phyloP scores from a whole-genome alignment of 345 rosid species.

The Brassica juncea region DNA sequence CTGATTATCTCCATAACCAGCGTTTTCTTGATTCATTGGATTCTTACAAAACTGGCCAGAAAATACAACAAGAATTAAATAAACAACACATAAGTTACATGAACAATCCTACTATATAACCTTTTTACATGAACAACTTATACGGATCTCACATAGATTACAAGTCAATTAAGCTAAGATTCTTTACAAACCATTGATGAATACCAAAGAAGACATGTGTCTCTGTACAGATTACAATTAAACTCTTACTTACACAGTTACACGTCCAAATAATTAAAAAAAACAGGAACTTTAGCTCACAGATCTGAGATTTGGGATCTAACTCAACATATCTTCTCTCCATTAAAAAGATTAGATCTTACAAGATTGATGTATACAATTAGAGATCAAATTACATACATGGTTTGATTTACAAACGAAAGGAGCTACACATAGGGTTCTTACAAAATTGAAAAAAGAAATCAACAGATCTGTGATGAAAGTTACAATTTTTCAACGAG shows the following conservation, averaged over 20 bases:
- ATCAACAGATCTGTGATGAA: constrained; percentile 34
- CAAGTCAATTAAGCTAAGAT: constrained; percentile 20
- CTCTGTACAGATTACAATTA: background rate
- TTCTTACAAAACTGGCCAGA: constrained; percentile 47
- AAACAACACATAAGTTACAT: background rate
- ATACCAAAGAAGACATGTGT: background rate
- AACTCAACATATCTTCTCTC: constrained; percentile 15
- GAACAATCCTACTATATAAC: background rate
- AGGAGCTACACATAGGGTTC: constrained; percentile 26
- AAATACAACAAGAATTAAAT: constrained; percentile 27
- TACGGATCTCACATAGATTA: constrained; percentile 22
- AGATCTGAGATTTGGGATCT: constrained; percentile 39
- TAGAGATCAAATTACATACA: constrained; percentile 25
- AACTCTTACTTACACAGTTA: background rate
- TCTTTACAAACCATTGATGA: constrained; percentile 24
- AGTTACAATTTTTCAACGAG: constrained; percentile 26
- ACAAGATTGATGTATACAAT: constrained; percentile 21
- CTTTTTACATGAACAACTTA: background rate
- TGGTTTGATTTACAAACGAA: constrained; percentile 28
- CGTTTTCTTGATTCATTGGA: constrained; percentile 60
- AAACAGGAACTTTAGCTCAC: constrained; percentile 10
- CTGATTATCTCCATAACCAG: constrained; percentile 58
- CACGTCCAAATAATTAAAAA: background rate
- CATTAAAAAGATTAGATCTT: constrained; percentile 16
- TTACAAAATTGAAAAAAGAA: constrained; percentile 30